A percentile compares a stretch with the other conserved stretches of the same genome.
Evolutionary conservation across 75 land plant species (phyloP).

Genomic region (Ceratopteris richardii): DNA sequence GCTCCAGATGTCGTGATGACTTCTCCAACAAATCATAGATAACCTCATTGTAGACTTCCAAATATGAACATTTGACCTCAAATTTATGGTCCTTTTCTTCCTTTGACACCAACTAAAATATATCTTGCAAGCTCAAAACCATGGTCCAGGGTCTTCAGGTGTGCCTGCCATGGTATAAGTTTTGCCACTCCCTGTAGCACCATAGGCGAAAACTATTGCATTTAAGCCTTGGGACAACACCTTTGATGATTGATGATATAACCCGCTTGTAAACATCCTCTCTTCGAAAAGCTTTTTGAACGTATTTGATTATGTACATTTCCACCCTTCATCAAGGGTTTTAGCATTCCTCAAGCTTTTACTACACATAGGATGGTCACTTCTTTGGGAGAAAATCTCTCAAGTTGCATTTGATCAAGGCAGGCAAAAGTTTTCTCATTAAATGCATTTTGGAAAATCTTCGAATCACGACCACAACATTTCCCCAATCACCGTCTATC

Average conservation of each 20-base stretch:
- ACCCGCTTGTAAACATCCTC: constrained; percentile 76
- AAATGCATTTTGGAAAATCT: too few species aligned
- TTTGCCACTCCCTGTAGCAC: constrained; percentile 97
- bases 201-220: constrained; percentile 95
- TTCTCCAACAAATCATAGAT: constrained; percentile 94
- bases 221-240: constrained; percentile 88
- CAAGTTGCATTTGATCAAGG: too few species aligned
- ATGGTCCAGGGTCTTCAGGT: constrained; percentile 85
- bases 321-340: too few species aligned
- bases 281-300: too few species aligned
- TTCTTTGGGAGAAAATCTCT: too few species aligned
- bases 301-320: too few species aligned
- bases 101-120: constrained; percentile 67
- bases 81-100: constrained; percentile 61
- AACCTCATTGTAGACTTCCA: constrained; percentile 98
- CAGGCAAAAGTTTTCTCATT: too few species aligned
- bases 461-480: too few species aligned
- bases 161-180: constrained; percentile 98
- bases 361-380: too few species aligned
- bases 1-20: constrained; percentile 87
- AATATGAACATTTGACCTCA: constrained; percentile 90
- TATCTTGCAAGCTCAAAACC: constrained; percentile 82
- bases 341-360: too few species aligned
- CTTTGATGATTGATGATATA: constrained; percentile 59
- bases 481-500: too few species aligned